Percentiles rank a stretch among this genome's conserved stretches.
Evolutionary conservation across 345 rosid genomes (phyloP).

Genomic region (Pistacia integerrima): DNA sequence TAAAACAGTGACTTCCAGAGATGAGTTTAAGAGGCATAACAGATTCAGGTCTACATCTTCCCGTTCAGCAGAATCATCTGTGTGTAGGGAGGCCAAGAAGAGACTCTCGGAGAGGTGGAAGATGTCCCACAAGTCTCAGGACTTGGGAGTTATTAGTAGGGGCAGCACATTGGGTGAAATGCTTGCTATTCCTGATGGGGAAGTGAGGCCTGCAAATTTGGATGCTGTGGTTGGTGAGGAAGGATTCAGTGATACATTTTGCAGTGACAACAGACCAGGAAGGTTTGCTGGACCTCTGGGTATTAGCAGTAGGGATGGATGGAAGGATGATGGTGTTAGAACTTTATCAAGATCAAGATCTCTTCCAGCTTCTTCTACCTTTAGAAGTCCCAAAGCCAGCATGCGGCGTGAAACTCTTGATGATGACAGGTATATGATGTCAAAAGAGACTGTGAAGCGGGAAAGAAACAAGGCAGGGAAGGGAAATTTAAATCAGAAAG

Average conservation of each 20-base stretch:
- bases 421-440: conserved; percentile 46
- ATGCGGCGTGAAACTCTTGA: conserved; percentile 37
- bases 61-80: conserved; percentile 61
- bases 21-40: conserved; percentile 41
- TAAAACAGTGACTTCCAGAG: conserved; percentile 44
- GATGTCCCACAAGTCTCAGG: conserved; percentile 65
- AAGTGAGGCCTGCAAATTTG: conserved; percentile 44
- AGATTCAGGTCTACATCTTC: conserved; percentile 46
- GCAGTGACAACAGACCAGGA: conserved; percentile 26
- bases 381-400: conserved; percentile 47
- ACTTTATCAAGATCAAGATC: conserved; percentile 71
- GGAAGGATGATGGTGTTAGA: conserved; percentile 63
- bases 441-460: conserved; percentile 44
- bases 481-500: conserved; percentile 39
- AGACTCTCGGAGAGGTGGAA: conserved; percentile 98
- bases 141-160: conserved; percentile 49
- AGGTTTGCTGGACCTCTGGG: conserved; percentile 67
- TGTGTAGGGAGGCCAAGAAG: conserved; percentile 82
- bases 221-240: conserved; percentile 35
- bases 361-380: conserved; percentile 58
- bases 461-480: conserved; percentile 51
- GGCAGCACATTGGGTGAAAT: conserved; percentile 88
- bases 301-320: conserved; percentile 95
- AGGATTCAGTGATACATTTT: conserved; percentile 33
- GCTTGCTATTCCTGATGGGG: conserved; percentile 77